Percentiles rank a stretch among this genome's conserved stretches.
Evolutionary conservation across 2,329 filamentous ascomycete genomes (phyloP).

Genomic region (Ceratocystis diversiconidia): DNA sequence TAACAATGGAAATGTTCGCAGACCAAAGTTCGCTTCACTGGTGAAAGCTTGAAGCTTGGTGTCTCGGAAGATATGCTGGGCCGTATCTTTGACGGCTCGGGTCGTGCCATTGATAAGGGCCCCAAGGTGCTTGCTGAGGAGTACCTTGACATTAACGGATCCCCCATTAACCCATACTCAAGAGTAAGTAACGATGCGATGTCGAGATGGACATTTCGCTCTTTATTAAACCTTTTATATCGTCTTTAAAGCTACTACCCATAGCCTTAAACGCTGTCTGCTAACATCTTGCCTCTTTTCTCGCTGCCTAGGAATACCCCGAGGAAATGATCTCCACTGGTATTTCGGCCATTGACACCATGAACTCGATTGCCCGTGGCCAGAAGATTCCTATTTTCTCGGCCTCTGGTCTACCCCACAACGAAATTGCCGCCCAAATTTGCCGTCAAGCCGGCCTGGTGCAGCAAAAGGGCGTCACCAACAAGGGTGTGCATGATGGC

Average conservation of each 20-base stretch:
- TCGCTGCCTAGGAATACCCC: constrained; percentile 61
- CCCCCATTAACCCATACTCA: constrained; percentile 95
- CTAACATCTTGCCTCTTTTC: background rate
- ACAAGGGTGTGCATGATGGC: constrained; percentile 89
- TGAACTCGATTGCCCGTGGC: constrained; percentile 95
- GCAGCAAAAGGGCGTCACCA: constrained; percentile 59
- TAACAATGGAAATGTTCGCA: constrained; percentile 28
- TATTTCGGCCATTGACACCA: constrained; percentile 97
- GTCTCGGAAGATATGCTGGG: constrained; percentile 99
- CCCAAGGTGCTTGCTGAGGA: constrained; percentile 96
- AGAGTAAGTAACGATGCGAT: constrained; percentile 45
- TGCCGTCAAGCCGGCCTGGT: constrained; percentile 93
- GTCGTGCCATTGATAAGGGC: constrained; percentile 95
- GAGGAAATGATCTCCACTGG: constrained; percentile 99
- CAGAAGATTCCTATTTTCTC: constrained; percentile 99
- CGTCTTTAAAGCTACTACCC: background rate
- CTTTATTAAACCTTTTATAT: background rate
- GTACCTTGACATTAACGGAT: constrained; percentile 97
- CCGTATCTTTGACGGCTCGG: constrained; percentile 96
- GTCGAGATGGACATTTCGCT: background rate
- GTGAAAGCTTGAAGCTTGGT: constrained; percentile 92
- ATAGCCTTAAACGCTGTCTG: background rate
- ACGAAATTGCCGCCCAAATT: constrained; percentile 98
- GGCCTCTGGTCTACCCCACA: constrained; percentile 92
- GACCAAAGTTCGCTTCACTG: constrained; percentile 96